Base-by-base conservation (phyloP, 805 yeast genomes). In the Saccharomycopsis schoenii region DNA sequence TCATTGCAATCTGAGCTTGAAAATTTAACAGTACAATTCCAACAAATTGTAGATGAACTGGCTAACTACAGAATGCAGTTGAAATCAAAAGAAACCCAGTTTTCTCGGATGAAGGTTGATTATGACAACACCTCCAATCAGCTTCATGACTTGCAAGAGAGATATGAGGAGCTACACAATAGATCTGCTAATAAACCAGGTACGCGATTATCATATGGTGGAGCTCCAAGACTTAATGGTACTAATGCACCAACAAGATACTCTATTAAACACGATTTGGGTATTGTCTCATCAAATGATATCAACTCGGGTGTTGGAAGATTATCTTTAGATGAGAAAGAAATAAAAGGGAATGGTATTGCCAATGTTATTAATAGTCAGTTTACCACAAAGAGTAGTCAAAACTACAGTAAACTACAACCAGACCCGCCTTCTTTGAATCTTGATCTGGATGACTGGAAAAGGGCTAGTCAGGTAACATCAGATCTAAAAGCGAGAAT, bases 401-500 rank as follows among this genome's bases (percentile, higher is more conserved):
- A 47, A 17, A 47, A 25, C 21, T 47, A 47, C 8, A 17, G 24
- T 24, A 47, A 47, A 47, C 21, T 47, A 6, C 52, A 47, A 24
- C 34, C 52, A 9, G 52, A 47, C 1, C 52, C 52, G 2, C 52
- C 52, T 21, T 47, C 52, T 47, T 47, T 47, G 34, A 47, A 47
- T 11, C 52, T 47, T 47, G 52, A 47, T 47, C 52, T 47, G 52
- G 91, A 85, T 62, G 83, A 78, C 59, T 91, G 97, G 97, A 83
- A 80, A 66, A 81, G 93, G 57, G 97, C 97, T 0, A 92, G 94
- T 0, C 96, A 88, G 67, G 96, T 90, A 12, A 91, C 97, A 0
- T 81, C 84, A 2, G 93, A 88, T 71, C 80, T 91, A 68, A 88
- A 86, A 70, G 96, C 91, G 0, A 76, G 97, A 67, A 91, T 91